Base-by-base conservation (phyloP, 1,284 basidiomycete species). In the Chondrostereum purpureum region DNA sequence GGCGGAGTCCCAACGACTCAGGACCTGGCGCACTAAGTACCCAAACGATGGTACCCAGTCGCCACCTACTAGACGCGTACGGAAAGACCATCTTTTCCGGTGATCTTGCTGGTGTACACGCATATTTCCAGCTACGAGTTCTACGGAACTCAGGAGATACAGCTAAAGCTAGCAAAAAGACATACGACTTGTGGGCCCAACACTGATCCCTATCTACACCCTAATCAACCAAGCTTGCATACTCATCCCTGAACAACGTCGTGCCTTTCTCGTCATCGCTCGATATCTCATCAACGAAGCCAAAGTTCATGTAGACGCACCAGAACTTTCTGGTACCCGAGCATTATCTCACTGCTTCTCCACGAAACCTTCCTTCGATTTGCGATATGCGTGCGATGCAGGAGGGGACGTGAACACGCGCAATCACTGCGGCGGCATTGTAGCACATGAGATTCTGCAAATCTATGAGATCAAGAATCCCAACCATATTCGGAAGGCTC, bases 351-450 rank as follows among this genome's bases (percentile, higher is more conserved):
- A 69, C 52, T 56, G 62, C 13, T 61, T 72, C 42, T 67, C 66
- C 10, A 70, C 66, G 8, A 67, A 69, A 50, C 68, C 68, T 2
- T 50, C 56, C 1, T 59, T 67, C 45, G 70, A 71, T 43, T 55
- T 63, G n/a, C 66, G 68, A 48, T 66, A 65, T 49, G 68, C 67
- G 8, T 63, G 60, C 49, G 63, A 68, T 45, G 68, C 64, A 0
- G 69, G 66, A 4, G 69, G 54, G 6, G 61, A 69, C 43, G 61
- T 73, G 34, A 72, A 67, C 47, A 44, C 55, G 19, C 55, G 65
- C 12, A 69, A 70, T 51, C 55, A 68, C 19, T 68, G 67, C 46
- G 68, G 70, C 1, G 61, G 54, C 31, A 68, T 60, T 1, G 61
- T 65, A 6, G 67, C 61, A 20, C 65, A 69, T 50, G 69, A 71